Base-by-base conservation (phyloP, 345 rosid species). In the Gossypium australe region DNA sequence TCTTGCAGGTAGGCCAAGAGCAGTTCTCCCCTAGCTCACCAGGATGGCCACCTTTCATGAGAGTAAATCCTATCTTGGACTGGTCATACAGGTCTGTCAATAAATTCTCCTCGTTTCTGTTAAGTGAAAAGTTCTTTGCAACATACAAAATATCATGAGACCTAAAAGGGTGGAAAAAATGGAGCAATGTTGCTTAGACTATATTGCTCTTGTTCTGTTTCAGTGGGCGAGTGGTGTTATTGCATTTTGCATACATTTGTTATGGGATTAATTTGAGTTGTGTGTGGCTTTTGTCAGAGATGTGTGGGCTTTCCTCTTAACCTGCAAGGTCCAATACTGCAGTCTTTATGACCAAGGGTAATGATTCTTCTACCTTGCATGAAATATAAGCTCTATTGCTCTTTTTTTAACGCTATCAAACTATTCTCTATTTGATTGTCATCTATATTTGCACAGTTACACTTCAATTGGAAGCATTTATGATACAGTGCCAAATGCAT, bases 1-100 rank as follows among this genome's bases (percentile, higher is more conserved):
- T 66, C 27, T 67, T 58, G 73, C 83, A 95, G 98, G 97, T 90
- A 72, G 99, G 99, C 71, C 99, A 95, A 83, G 98, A 95, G 79
- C 99, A 90, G 75, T 95, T 95, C 80, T 95, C 98, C 57, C 99
- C 99, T 52, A 93, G 99, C 81, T 93, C 99, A 72, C 94, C 97
- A 53, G 99, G 99, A 65, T 95, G 99, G 99, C 98, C 99, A 10
- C 88, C 98, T 70, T 95, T 95, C 80, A 95, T 95, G 98, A 90
- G 99, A 82, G 94, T 95, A 80, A 95, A 95, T 90, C 99, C 99
- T 68, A 95, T 95, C 70, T 87, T 95, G 85, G 99, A 95, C 86
- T 95, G 99, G 99, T 95, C 99, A 6, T 93, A 91, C 84, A 93
- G 98, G 99, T 94, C 52, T 82, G 34, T 70, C 10, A 17, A 13